Conservation (phyloP, 768 basidiomycete species). For the Hygrocybe coccinea region DNA sequence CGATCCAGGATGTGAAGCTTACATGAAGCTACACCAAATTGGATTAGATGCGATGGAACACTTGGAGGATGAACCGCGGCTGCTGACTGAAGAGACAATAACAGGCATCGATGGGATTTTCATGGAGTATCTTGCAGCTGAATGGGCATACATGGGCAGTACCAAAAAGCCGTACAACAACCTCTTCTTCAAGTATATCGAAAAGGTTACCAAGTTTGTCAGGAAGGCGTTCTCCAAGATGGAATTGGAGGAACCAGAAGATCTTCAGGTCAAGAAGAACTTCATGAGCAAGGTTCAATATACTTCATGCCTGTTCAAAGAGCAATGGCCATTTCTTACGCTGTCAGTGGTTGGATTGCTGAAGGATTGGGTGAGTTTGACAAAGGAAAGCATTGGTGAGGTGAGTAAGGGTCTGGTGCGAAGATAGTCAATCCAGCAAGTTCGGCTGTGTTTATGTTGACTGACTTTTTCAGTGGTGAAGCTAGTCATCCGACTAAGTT, state of each 20-base stretch:
- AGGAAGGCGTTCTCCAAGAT: not conserved
- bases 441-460: no score
- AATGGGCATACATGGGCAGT: not conserved
- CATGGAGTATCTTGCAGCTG: not conserved
- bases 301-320: not conserved
- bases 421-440: no score
- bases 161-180: not conserved
- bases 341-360: not conserved
- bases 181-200: not conserved
- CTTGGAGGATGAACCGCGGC: not conserved
- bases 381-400: no score
- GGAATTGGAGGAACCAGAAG: not conserved
- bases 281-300: not conserved
- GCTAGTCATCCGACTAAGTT: no score
- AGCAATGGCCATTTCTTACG: not conserved
- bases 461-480: no score
- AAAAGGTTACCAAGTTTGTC: not conserved
- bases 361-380: no score
- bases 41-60: not conserved
- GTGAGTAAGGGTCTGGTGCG: no score
- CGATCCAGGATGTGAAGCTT: no score
- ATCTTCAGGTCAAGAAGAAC: not conserved
- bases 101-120: not conserved
- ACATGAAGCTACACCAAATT: not conserved
- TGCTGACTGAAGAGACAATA: not conserved